Base-by-base conservation (phyloP, 2,329 filamentous ascomycete genomes). In the Chrysoporthe deuterocubensis region DNA sequence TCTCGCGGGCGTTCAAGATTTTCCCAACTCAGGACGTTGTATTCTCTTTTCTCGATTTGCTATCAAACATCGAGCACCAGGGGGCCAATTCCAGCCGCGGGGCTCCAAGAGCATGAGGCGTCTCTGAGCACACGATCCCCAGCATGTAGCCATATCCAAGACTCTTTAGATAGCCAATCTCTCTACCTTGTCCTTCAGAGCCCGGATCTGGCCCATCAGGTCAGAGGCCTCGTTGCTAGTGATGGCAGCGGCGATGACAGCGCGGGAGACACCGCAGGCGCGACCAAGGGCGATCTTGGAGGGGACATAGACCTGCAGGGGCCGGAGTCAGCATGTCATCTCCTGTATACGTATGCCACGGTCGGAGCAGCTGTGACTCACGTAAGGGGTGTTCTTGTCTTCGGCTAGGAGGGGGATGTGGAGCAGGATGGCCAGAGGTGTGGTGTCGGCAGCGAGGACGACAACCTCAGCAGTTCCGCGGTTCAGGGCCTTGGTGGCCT, bases 141-240 rank as follows among this genome's bases (percentile, higher is more conserved):
- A 13, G 50, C 26, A 13, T 34, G 50, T 21, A 7, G 13, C 21
- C 59, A 18, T 14, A 32, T 18, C 62, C 40, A 21, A 18, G 34
- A 50, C 64, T 65, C 50, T 73, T 88, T 90, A 97, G 83, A 97
- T 97, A 85, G 95, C 94, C 74, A 97, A 87, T 75, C 94, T 89
- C 87, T 98, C 95, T 66, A 98, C 92, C 89, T 97, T 96, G 82
- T 96, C 92, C 86, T 95, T 96, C 77, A 97, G 85, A 72, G 90
- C 86, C 75, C 92, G 88, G 81, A 98, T 97, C 85, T 96, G 93
- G 76, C 88, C 87, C 80, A 90, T 92, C 69, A 98, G 85, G 81
- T 97, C 94, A 76, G 89, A 92, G 50, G 91, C 91, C 82, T 97
- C 93, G 86, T 97, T 97, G 81, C 91, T 94, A 73, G 93, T 97